Percentiles rank a stretch among this genome's conserved stretches.
phyloP scores from a whole-genome alignment of 73 alveolate genomes.

The Paramecium tetraurelia region DNA sequence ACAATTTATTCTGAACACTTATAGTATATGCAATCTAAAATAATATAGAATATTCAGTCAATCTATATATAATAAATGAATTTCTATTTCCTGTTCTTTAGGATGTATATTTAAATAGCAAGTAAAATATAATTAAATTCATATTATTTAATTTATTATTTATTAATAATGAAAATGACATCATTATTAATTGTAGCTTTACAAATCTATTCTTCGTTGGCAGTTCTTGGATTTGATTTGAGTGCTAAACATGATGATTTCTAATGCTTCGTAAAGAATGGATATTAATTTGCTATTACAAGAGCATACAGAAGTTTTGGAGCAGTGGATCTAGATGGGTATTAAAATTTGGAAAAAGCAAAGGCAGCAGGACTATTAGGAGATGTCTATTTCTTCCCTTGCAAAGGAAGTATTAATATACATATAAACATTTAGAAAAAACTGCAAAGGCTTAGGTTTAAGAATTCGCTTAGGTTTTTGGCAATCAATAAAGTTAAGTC shows the following conservation, averaged over 20 bases:
- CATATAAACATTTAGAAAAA: conserved; percentile 18
- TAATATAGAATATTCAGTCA: too few relatives aligned
- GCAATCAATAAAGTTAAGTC: neutral
- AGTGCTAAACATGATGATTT: conserved; percentile 5
- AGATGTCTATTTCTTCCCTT: conserved; percentile 82
- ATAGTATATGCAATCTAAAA: neutral
- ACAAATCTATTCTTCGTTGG: neutral
- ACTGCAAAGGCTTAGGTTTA: conserved; percentile 60
- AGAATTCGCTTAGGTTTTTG: conserved; percentile 52
- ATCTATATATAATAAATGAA: neutral
- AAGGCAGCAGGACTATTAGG: conserved; percentile 75
- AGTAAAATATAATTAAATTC: too few relatives aligned
- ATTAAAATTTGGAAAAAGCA: conserved; percentile 63
- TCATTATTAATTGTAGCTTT: too few relatives aligned
- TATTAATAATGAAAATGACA: neutral
- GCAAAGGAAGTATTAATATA: conserved; percentile 31
- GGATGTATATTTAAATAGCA: too few relatives aligned
- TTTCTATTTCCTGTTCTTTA: too few relatives aligned
- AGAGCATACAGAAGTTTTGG: conserved; percentile 78
- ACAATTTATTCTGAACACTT: too few relatives aligned
- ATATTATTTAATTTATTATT: too few relatives aligned
- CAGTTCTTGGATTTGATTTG: conserved; percentile 47
- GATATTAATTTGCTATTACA: conserved; percentile 68
- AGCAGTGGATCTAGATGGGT: conserved; percentile 71
- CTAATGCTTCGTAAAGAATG: conserved; percentile 62